A percentile compares a stretch with the other conserved stretches of the same genome.
Conservation (phyloP, 2,329 filamentous ascomycete species). For the Cryphonectria nitschkei region DNA sequence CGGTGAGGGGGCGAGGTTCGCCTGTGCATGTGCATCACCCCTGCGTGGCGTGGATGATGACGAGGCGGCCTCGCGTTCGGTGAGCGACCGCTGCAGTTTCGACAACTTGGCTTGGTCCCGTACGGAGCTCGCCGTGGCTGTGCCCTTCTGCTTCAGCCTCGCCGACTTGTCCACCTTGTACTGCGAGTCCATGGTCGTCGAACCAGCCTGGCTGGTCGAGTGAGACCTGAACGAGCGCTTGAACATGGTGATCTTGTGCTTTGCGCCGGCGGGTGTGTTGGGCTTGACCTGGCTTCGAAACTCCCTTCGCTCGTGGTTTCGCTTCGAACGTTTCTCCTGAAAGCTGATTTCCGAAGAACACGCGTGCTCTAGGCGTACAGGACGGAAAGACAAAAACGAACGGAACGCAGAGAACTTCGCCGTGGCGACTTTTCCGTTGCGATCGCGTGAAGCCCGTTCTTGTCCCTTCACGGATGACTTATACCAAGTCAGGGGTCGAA, state of each 20-base stretch:
- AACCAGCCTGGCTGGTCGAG: conserved; percentile 52
- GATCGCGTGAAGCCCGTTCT: conserved; percentile 25
- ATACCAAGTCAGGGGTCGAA: conserved; percentile 47
- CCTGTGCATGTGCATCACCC: conserved; percentile 14
- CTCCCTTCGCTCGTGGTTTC: conserved; percentile 23
- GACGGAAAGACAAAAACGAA: conserved; percentile 38
- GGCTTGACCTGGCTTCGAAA: conserved; percentile 24
- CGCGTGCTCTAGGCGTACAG: conserved; percentile 39
- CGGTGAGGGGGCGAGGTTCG: conserved; percentile 56
- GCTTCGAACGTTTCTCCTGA: conserved; percentile 24
- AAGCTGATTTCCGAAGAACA: conserved; percentile 27
- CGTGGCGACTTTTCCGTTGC: conserved; percentile 23
- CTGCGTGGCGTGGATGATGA: conserved; percentile 21
- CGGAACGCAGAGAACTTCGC: conserved; percentile 41
- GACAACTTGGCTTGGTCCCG: conserved; percentile 78
- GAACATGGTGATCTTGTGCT: conserved; percentile 70
- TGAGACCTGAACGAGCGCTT: conserved; percentile 86
- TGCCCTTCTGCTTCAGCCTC: conserved; percentile 73
- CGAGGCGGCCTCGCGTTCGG: conserved; percentile 48
- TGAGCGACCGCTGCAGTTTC: conserved; percentile 85
- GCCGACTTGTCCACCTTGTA: conserved; percentile 82
- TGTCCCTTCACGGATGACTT: conserved; percentile 33
- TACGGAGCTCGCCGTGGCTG: conserved; percentile 40
- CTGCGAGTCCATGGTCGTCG: conserved; percentile 40
- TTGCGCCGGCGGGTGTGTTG: conserved; percentile 20